Evolutionary conservation across 2,329 filamentous ascomycete genomes (phyloP), one percentile per base, ranked within the genome.

Genomic region (Pseudomassariella vexata): DNA sequence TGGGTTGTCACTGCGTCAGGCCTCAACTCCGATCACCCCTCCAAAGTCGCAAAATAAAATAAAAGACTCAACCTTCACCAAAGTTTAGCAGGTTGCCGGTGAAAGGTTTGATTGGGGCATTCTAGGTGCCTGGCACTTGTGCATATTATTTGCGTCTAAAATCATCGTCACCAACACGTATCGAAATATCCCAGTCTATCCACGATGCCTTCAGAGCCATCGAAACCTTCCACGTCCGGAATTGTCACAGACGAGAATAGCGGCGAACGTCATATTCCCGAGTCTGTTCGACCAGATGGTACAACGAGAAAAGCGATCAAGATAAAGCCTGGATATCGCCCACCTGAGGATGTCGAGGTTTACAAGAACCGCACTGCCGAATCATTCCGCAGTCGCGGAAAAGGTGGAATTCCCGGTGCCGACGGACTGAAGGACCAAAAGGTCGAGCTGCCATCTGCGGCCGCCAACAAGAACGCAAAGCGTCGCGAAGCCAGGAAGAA

Each of bases 351-450:
- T 60, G 82, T 96, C 42, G 88, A 95, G 54, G 70, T 95, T 27
- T 98, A 98, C 73, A 94, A 88, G 66, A 95, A 94, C 60, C 81
- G 85, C 36, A 88, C 82, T 2, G 89, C 89, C 30, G 84, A 92
- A 55, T 79, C 77, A 30, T 95, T 85, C 65, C 87, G 87, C 53
- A 87, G 77, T 46, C 79, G 86, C 32, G 77, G 75, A 17, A 71
- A 65, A 40, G 79, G 75, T 36, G 82, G 75, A 15, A 73, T 95
- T 5, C 85, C 87, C 4, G 90, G 90, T 16, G 84, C 87, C 2
- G 75, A 74, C 28, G 70, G 72, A 5, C 45, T 74, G 31, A 70
- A 73, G 2, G 68, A 73, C 30, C 62, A 64, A 24, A 46, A 62
- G 19, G 63, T 52, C 16, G 34, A 65, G 39, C 42, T 57, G 18